Percentiles rank a stretch among this genome's conserved stretches.
These are phyloP conservation scores for Nothophaeocryptopus gaeumannii DNA, from an alignment of 2,329 filamentous ascomycete species.

Conservation along the genomic window DNA sequence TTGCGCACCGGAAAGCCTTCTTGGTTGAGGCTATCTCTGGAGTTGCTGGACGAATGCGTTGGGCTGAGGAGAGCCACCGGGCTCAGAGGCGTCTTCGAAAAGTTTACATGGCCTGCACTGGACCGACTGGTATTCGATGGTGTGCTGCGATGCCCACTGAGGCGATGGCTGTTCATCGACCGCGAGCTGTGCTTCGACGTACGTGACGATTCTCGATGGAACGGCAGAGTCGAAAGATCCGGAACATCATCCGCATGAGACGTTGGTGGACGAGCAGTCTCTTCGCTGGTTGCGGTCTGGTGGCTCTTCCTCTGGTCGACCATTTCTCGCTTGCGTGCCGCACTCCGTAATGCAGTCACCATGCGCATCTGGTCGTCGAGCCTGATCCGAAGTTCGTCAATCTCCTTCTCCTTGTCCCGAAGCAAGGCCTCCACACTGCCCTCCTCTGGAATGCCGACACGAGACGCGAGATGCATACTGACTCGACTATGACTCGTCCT, in stretches of 20 bases:
- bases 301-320: constrained; percentile 27
- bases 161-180: neutral
- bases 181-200: constrained; percentile 21
- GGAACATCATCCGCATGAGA: constrained; percentile 23
- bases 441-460: constrained; percentile 56
- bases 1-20: constrained; percentile 5
- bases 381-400: constrained; percentile 81
- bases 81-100: constrained; percentile 30
- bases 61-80: constrained; percentile 31
- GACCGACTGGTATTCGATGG: constrained; percentile 26
- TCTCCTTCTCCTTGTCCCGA: constrained; percentile 88
- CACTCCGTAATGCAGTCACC: constrained; percentile 79
- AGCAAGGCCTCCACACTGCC: constrained; percentile 69
- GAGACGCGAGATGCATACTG: constrained; percentile 65
- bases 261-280: constrained; percentile 16
- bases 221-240: constrained; percentile 18
- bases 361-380: constrained; percentile 95
- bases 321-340: constrained; percentile 79
- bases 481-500: constrained; percentile 85
- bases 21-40: constrained; percentile 15
- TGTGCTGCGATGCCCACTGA: constrained; percentile 27
- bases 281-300: constrained; percentile 22
- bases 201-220: constrained; percentile 22
- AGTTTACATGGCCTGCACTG: constrained; percentile 28
- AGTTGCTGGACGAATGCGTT: constrained; percentile 19